Evolutionary conservation across 2,329 filamentous ascomycete genomes (phyloP), one percentile per base, ranked within the genome.

Genomic region (Colletotrichum cordylinicola): DNA sequence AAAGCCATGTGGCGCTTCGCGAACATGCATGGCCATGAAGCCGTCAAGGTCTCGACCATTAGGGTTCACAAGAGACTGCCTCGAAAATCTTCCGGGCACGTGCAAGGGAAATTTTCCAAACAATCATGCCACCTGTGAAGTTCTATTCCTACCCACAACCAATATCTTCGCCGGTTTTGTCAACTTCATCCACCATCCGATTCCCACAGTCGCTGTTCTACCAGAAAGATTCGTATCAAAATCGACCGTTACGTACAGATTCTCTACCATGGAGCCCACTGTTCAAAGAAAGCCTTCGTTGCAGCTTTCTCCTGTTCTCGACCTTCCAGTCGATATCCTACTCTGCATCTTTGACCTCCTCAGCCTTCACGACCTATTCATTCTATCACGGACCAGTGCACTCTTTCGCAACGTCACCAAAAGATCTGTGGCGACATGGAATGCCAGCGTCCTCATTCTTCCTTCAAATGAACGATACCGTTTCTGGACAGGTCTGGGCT

Each of bases 341-440:
- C 43, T 52, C n/a, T 52, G n/a, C n/a, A 52, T 52, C 43, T 52
- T 52, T 52, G 43, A 52, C 12, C 21, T 1, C 18, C 43, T 52
- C 0, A 16, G 12, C 43, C 43, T 52, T 52, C 43, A 52, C n/a
- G n/a, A 52, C 43, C 43, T 13, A 21, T 52, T 52, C n/a, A 48
- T 48, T 0, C 0, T 21, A 1, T 48, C n/a, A 48, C 43, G 3
- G 0, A 48, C 43, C 43, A 1, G 21, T 0, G n/a, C 0, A 21
- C 21, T 0, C 0, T 48, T 52, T 52, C 43, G n/a, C 43, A 52
- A 21, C 18, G 9, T n/a, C 18, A n/a, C 0, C 39, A 43, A 43
- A n/a, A n/a, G 0, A 43, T 1, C 39, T 43, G 39, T n/a, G 0
- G n/a, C 8, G 0, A 0, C 6, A 43, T 43, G 18, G 39, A 43